Percentiles rank a stretch among this genome's conserved stretches.
Evolutionary conservation across 2,329 filamentous ascomycete species (phyloP).

Genomic region (Myotisia sp.): DNA sequence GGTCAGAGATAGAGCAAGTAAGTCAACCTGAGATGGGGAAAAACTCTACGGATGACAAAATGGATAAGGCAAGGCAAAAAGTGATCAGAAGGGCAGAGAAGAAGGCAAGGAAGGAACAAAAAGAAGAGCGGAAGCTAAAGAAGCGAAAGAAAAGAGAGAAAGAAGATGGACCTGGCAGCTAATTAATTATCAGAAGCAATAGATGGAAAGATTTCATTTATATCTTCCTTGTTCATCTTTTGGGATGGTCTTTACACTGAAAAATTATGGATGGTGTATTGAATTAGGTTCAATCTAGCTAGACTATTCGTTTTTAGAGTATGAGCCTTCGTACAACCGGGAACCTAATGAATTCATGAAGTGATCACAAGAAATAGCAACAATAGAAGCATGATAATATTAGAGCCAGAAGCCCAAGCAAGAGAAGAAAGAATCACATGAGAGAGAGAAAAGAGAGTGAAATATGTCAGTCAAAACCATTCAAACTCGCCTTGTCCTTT

Average conservation of each 20-base stretch:
- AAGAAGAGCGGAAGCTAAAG: constrained; percentile 13
- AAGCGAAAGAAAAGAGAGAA: constrained; percentile 7
- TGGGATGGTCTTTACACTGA: constrained; percentile 5
- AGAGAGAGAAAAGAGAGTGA: background rate
- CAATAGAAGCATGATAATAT: constrained; percentile 27
- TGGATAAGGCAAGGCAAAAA: constrained; percentile 8
- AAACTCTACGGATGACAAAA: background rate
- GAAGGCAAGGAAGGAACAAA: constrained; percentile 6
- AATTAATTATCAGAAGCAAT: background rate
- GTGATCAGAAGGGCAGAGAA: constrained; percentile 13
- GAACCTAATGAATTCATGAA: too few relatives aligned
- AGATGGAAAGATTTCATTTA: constrained; percentile 6
- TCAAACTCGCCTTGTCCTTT: background rate
- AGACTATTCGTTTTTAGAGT: too few relatives aligned
- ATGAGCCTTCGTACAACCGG: too few relatives aligned
- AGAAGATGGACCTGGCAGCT: constrained; percentile 7
- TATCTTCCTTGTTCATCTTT: background rate
- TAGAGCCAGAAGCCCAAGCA: background rate
- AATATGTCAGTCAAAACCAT: background rate
- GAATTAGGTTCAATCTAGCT: constrained; percentile 14
- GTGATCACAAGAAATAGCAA: constrained; percentile 12
- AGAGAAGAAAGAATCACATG: background rate
- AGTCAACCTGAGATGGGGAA: constrained; percentile 3
- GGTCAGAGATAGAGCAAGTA: background rate
- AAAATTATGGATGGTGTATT: constrained; percentile 17